Base-by-base conservation (phyloP, 805 yeast species). In the Jamesozyma piceae region DNA sequence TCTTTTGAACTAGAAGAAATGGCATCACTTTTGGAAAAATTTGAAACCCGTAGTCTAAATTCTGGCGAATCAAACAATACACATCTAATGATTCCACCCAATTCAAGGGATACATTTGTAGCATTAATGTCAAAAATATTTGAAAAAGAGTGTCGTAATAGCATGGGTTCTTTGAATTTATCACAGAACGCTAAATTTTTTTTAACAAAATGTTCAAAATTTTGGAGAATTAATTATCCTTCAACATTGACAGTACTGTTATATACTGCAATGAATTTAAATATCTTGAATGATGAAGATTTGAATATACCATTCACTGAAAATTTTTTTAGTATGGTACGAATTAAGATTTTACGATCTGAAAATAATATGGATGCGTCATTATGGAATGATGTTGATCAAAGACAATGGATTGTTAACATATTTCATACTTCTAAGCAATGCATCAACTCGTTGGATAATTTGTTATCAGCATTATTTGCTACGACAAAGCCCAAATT, bases 161-260 rank as follows among this genome's bases (percentile, higher is more conserved):
- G 43, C 24, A 24, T 28, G n/a, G 42, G 36, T 10, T 37, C 46
- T 4, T 37, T 52, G n/a, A 45, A 38, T 11, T 48, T 72, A n/a
- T 63, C 78, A 1, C 74, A 73, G 45, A 56, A 67, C 15, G 64
- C 75, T 0, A 55, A 61, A 6, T 67, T 65, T 36, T 56, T 81
- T 11, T 51, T 81, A 3, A 58, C 54, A 1, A 57, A 67, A 14
- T 73, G 75, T 42, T 64, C 75, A 5, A 67, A 64, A 33, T 65
- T 74, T 41, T 83, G 92, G 92, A 64, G 82, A 44, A 57, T 81
- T 4, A 72, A 55, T 33, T 50, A 71, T 45, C 58, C 57, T 5
- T 64, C 77, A 0, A 66, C 84, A 0, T 62, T 73, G 38, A 73
- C 77, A 0, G 66, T 73, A 0, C 50, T 75, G 6, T 45, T 78